A percentile compares a stretch with the other conserved stretches of the same genome.
phyloP scores from a whole-genome alignment of 257 asterid species.

The Knoxia roxburghii region DNA sequence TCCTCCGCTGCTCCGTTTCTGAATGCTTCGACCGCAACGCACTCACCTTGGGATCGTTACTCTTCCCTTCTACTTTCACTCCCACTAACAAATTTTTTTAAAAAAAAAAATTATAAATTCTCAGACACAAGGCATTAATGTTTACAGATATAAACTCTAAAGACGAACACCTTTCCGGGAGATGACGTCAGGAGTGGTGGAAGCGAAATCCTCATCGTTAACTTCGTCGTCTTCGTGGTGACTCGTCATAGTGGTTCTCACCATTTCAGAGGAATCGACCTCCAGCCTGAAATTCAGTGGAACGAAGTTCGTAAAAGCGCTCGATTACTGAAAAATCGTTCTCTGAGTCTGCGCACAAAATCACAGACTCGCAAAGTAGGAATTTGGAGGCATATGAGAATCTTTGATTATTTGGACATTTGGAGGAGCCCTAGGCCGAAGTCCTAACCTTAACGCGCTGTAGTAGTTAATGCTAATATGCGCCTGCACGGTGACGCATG shows the following conservation, averaged over 20 bases:
- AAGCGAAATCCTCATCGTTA: constrained; percentile 26
- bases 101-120: not conserved
- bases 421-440: constrained; percentile 20
- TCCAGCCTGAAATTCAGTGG: too few relatives aligned
- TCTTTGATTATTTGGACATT: not conserved
- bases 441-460: not conserved
- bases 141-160: not conserved
- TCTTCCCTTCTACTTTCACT: constrained; percentile 41
- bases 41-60: constrained; percentile 44
- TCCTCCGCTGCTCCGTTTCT: constrained; percentile 77
- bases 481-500: not conserved
- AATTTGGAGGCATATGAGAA: not conserved
- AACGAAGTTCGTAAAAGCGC: not conserved
- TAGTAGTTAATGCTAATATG: not conserved
- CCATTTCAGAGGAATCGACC: constrained; percentile 25
- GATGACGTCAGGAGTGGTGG: constrained; percentile 39
- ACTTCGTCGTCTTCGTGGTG: constrained; percentile 46
- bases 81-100: constrained; percentile 19
- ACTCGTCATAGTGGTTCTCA: constrained; percentile 32
- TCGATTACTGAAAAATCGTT: not conserved
- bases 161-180: constrained; percentile 37
- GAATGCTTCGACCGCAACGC: constrained; percentile 72
- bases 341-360: too few relatives aligned
- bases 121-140: not conserved
- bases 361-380: not conserved